Conservation (phyloP, 2,329 filamentous ascomycete genomes). For the Aspergillus pseudonomiae region DNA sequence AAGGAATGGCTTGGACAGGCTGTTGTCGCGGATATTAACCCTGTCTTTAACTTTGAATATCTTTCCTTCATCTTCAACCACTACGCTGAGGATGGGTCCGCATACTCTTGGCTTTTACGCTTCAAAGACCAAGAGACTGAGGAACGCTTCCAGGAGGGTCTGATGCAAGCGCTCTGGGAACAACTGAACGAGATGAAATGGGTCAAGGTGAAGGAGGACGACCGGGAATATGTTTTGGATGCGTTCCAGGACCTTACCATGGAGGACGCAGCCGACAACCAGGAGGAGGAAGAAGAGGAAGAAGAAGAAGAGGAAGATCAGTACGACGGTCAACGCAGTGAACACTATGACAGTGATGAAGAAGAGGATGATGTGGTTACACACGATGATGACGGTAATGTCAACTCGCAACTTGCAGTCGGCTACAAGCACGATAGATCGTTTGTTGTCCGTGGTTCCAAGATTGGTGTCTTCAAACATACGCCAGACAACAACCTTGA, state of each 20-base stretch:
- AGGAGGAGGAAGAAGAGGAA: slow-evolving; percentile 59
- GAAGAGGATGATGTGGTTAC: slow-evolving; percentile 76
- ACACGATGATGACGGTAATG: slow-evolving; percentile 72
- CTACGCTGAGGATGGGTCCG: slow-evolving; percentile 82
- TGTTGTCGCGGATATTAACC: slow-evolving; percentile 88
- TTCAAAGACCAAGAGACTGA: slow-evolving; percentile 83
- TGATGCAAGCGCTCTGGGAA: slow-evolving; percentile 97
- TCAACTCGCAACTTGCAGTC: slow-evolving; percentile 92
- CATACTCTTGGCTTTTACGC: slow-evolving; percentile 91
- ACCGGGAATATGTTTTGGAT: slow-evolving; percentile 91
- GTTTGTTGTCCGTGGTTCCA: slow-evolving; percentile 93
- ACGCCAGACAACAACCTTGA: slow-evolving; percentile 89
- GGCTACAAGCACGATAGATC: slow-evolving; percentile 97
- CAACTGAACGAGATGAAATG: slow-evolving; percentile 93
- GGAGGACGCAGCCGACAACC: slow-evolving; percentile 69
- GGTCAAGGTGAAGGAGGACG: slow-evolving; percentile 87
- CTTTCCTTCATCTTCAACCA: slow-evolving; percentile 99
- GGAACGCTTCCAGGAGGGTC: slow-evolving; percentile 86
- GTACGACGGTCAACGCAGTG: slow-evolving; percentile 68
- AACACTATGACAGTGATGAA: slow-evolving; percentile 75
- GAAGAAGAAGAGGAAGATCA: slow-evolving; percentile 65
- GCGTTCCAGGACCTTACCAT: slow-evolving; percentile 93
- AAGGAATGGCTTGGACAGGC: slow-evolving; percentile 85
- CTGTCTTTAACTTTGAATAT: slow-evolving; percentile 98
- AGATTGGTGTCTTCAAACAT: slow-evolving; percentile 99